A percentile compares a stretch with the other conserved stretches of the same genome.
Conservation (phyloP, 257 asterid species). For the Galeopsis tetrahit region DNA sequence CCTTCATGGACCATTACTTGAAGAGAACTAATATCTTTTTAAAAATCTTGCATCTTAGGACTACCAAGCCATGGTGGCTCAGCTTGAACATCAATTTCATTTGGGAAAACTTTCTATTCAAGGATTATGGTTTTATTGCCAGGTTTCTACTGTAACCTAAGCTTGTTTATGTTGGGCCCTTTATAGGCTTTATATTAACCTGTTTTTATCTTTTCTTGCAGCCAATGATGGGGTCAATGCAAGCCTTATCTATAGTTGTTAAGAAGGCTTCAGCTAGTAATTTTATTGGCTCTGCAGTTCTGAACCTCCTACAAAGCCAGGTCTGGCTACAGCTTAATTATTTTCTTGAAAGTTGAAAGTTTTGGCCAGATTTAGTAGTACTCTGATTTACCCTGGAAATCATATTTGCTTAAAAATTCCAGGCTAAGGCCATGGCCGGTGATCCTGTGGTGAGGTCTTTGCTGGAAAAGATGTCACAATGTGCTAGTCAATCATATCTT, state of each 20-base stretch:
- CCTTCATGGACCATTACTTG: constrained; percentile 22
- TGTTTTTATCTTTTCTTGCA: constrained; percentile 42
- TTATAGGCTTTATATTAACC: constrained; percentile 23
- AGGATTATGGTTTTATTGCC: constrained; percentile 99
- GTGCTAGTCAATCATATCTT: constrained; percentile 93
- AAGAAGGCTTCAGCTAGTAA: constrained; percentile 85
- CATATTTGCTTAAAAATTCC: constrained; percentile 37
- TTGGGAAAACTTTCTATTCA: constrained; percentile 89
- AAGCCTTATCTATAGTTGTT: constrained; percentile 78
- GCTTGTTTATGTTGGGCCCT: constrained; percentile 23
- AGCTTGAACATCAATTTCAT: constrained; percentile 97
- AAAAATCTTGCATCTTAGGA: constrained; percentile 56
- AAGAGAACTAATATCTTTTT: constrained; percentile 34
- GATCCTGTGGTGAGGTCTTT: constrained; percentile 92
- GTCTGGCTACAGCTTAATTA: constrained; percentile 36
- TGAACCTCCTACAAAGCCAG: constrained; percentile 96
- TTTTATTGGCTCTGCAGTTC: constrained; percentile 82
- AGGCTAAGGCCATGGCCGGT: constrained; percentile 99
- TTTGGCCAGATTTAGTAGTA: constrained; percentile 17
- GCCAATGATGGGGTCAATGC: constrained; percentile 99
- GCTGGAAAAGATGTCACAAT: constrained; percentile 89
- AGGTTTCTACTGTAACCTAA: constrained; percentile 54
- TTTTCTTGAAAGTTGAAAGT: constrained; percentile 1
- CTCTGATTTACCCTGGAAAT: constrained; percentile 30
- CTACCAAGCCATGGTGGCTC: constrained; percentile 99